Conservation (phyloP, 2,329 filamentous ascomycete species). For the Helminthosporium solani region DNA sequence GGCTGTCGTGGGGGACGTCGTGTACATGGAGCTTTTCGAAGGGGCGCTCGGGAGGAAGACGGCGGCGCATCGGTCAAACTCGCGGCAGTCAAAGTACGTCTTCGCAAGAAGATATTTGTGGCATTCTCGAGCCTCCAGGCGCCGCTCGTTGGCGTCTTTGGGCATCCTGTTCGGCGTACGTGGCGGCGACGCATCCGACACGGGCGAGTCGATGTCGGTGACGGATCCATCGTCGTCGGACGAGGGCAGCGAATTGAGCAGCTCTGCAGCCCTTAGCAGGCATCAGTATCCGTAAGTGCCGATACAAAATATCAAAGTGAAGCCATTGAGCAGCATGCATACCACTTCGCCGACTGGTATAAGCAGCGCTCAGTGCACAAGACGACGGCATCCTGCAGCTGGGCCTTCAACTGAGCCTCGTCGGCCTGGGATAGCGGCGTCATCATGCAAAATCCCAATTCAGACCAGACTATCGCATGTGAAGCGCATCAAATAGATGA, state of each 20-base stretch:
- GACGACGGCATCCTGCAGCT: slow-evolving; percentile 80
- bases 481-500: no score
- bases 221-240: slow-evolving; percentile 56
- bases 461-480: neutral
- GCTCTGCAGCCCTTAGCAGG: slow-evolving; percentile 78
- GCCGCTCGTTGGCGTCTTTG: slow-evolving; percentile 69
- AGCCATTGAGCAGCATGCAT: slow-evolving; percentile 10
- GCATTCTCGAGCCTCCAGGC: slow-evolving; percentile 75
- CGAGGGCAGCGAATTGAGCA: slow-evolving; percentile 75
- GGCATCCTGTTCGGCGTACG: slow-evolving; percentile 51
- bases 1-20: slow-evolving; percentile 41
- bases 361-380: slow-evolving; percentile 93
- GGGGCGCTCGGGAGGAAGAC: slow-evolving; percentile 83
- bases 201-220: slow-evolving; percentile 60
- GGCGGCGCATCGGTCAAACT: slow-evolving; percentile 89
- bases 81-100: slow-evolving; percentile 90
- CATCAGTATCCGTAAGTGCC: slow-evolving; percentile 25
- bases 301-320: no score
- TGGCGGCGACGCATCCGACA: slow-evolving; percentile 53
- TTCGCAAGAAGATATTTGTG: slow-evolving; percentile 88
- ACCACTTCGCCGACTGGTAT: slow-evolving; percentile 98
- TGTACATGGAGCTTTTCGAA: slow-evolving; percentile 63
- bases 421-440: slow-evolving; percentile 44
- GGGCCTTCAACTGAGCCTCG: slow-evolving; percentile 63
- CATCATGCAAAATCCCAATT: slow-evolving; percentile 15